A percentile compares a stretch with the other conserved stretches of the same genome.
phyloP scores from a whole-genome alignment of 1,284 basidiomycete genomes.

The Boletellus sp. region DNA sequence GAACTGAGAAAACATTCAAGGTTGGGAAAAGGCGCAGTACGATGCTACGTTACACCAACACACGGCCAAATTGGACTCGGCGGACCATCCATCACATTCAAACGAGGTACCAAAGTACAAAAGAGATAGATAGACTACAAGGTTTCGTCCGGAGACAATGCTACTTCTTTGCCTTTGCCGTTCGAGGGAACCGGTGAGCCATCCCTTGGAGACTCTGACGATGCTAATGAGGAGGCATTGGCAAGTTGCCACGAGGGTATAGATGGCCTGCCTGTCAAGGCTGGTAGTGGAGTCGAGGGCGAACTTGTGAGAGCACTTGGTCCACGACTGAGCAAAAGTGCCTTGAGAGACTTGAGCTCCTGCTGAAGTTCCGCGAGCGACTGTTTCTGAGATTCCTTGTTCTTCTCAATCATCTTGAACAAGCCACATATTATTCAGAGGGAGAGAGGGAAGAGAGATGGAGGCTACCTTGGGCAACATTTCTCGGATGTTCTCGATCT shows the following conservation, averaged over 20 bases:
- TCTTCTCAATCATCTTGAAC: constrained; percentile 88
- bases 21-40: not conserved
- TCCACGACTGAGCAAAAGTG: constrained; percentile 75
- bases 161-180: constrained; percentile 48
- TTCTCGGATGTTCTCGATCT: constrained; percentile 87
- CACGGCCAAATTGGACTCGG: not conserved
- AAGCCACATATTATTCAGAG: constrained; percentile 3
- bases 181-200: constrained; percentile 21
- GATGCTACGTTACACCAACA: not conserved
- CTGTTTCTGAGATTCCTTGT: constrained; percentile 78
- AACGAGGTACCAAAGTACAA: constrained; percentile 7
- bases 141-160: constrained; percentile 18
- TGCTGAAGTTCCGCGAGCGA: constrained; percentile 85
- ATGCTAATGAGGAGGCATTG: constrained; percentile 21
- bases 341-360: constrained; percentile 93
- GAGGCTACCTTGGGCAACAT: constrained; percentile 81
- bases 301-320: constrained; percentile 40
- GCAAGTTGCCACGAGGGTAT: constrained; percentile 88
- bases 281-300: constrained; percentile 48
- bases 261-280: constrained; percentile 54
- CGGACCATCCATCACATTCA: not conserved
- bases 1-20: constrained; percentile 62
- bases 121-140: constrained; percentile 10
- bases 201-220: constrained; percentile 20
- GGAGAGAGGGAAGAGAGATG: not conserved